Evolutionary conservation across 768 basidiomycete genomes (phyloP).

Genomic region (Pisolithus microcarpus): DNA sequence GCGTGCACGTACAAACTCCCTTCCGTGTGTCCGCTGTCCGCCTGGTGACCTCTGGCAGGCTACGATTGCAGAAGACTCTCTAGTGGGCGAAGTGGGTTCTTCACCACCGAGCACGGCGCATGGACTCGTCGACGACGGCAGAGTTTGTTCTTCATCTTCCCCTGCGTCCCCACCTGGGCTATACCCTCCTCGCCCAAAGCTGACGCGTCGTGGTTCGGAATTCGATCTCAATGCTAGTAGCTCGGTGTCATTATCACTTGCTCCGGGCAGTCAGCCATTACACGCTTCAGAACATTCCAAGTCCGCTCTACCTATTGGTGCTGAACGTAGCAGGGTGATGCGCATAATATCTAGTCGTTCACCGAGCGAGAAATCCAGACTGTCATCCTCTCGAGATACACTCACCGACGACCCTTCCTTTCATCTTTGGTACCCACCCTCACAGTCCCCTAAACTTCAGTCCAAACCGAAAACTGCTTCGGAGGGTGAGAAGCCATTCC

Average conservation of each 20-base stretch:
- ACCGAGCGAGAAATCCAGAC: conserved; percentile 1
- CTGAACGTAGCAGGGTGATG: conserved; percentile 21
- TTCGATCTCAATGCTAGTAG: conserved; percentile 1
- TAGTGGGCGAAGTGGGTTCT: neutral
- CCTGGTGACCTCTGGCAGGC: conserved; percentile 16
- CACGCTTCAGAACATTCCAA: conserved; percentile 15
- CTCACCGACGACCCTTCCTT: neutral
- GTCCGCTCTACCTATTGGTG: conserved; percentile 22
- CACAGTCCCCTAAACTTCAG: conserved; percentile 2
- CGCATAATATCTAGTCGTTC: conserved; percentile 12
- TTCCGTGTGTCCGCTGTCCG: conserved; percentile 14
- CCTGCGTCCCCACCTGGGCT: conserved; percentile 17
- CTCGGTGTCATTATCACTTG: conserved; percentile 17
- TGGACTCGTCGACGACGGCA: neutral
- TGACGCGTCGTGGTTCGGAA: conserved; percentile 6
- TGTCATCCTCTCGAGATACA: neutral
- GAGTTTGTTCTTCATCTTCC: neutral
- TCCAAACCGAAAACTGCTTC: conserved; percentile 3
- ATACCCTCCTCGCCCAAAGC: conserved; percentile 5
- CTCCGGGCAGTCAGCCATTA: conserved; percentile 22
- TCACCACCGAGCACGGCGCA: conserved; percentile 2
- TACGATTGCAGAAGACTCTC: neutral
- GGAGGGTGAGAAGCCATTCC: neutral
- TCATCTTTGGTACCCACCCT: conserved; percentile 8
- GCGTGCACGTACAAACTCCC: conserved; percentile 7